These are phyloP conservation scores for Reutealis trisperma DNA, from an alignment of 345 rosid genomes.

Conservation along the genomic window DNA sequence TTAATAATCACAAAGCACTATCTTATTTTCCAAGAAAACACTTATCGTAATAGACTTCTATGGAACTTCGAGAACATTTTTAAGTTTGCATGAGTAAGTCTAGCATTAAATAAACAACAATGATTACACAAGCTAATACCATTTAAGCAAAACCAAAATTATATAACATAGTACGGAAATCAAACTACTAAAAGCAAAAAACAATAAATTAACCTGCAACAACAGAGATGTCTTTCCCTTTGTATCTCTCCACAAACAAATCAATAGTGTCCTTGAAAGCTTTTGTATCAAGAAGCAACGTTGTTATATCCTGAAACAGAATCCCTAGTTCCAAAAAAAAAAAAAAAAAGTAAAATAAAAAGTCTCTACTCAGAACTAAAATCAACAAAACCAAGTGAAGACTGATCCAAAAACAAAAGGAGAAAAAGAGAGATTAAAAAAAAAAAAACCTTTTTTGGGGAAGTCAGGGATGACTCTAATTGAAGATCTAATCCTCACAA, in stretches of 20 bases:
- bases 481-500: conserved; percentile 57
- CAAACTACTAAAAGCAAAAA: background rate
- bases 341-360: too few species aligned
- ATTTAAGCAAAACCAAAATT: background rate
- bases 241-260: conserved; percentile 84
- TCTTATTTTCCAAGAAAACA: background rate
- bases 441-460: conserved; percentile 72
- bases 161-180: background rate
- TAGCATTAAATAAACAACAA: background rate
- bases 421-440: background rate
- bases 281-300: conserved; percentile 66
- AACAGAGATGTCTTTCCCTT: conserved; percentile 59
- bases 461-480: conserved; percentile 91
- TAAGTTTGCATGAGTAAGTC: background rate
- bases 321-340: conserved; percentile 53
- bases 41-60: background rate
- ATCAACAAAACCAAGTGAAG: background rate
- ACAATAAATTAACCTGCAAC: conserved; percentile 57
- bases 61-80: background rate
- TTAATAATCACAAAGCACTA: too few species aligned
- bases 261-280: conserved; percentile 79
- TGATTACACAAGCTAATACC: background rate
- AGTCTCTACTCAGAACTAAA: background rate
- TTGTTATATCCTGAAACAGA: conserved; percentile 85
- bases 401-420: background rate